Conservation (phyloP, 73 alveolate species). For the Diophrys appendiculata region DNA sequence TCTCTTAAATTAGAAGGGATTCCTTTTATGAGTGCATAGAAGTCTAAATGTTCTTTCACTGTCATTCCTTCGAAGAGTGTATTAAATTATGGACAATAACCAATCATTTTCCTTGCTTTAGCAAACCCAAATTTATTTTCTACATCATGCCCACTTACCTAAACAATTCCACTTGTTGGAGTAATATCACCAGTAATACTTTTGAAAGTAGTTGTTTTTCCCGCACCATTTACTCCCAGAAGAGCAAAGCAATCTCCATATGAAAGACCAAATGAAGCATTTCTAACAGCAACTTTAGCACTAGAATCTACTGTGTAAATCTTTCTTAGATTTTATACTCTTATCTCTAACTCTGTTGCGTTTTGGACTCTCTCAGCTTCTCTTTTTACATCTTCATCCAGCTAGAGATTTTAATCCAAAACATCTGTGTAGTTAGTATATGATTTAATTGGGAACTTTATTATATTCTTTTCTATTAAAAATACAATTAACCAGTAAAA, state of each 20-base stretch:
- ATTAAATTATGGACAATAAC: conserved; percentile 92
- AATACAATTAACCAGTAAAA: conserved; percentile 23
- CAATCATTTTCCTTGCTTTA: conserved; percentile 72
- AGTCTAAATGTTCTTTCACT: conserved; percentile 76
- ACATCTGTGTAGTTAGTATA: background rate
- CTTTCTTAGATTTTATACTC: conserved; percentile 65
- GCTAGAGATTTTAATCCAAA: background rate
- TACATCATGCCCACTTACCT: conserved; percentile 66
- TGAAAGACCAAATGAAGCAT: conserved; percentile 84
- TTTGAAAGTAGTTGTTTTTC: conserved; percentile 96
- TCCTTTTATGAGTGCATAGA: conserved; percentile 77
- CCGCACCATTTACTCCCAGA: conserved; percentile 99
- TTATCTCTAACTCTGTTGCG: conserved; percentile 32
- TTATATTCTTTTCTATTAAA: conserved; percentile 12
- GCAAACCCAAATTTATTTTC: conserved; percentile 33
- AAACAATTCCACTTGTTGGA: conserved; percentile 70
- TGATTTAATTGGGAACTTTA: background rate
- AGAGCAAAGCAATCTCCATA: conserved; percentile 98
- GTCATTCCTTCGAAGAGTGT: conserved; percentile 80
- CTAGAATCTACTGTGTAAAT: conserved; percentile 30
- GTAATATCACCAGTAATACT: conserved; percentile 71
- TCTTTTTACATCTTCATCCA: conserved; percentile 38
- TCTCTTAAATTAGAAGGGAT: conserved; percentile 31
- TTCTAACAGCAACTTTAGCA: conserved; percentile 77
- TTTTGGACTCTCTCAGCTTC: conserved; percentile 37